Conservation (phyloP, 2,329 filamentous ascomycete genomes). For the Incumbomyces lentus region DNA sequence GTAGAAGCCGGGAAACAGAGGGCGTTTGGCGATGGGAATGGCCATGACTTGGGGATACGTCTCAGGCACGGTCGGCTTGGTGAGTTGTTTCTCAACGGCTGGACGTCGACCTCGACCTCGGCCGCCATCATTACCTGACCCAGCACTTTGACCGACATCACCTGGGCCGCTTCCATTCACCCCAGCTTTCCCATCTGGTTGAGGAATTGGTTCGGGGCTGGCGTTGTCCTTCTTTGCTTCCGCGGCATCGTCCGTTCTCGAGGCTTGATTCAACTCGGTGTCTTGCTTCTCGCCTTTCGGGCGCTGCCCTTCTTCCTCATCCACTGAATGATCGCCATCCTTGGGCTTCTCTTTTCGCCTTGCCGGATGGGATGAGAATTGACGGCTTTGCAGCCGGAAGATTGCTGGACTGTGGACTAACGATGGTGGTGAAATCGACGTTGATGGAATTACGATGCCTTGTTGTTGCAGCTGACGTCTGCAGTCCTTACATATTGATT, state of each 20-base stretch:
- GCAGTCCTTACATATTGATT: conserved; percentile 22
- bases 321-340: conserved; percentile 29
- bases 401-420: background rate
- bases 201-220: conserved; percentile 22
- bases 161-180: conserved; percentile 31
- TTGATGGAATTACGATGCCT: conserved; percentile 2
- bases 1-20: conserved; percentile 95
- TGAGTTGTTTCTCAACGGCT: conserved; percentile 61
- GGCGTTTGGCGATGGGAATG: conserved; percentile 86
- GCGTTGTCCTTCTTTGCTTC: conserved; percentile 41
- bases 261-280: conserved; percentile 28
- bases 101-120: conserved; percentile 57
- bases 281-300: conserved; percentile 39
- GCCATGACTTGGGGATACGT: conserved; percentile 97
- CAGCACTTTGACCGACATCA: conserved; percentile 32
- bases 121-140: conserved; percentile 46
- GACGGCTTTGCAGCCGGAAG: conserved; percentile 25
- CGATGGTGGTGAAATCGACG: conserved; percentile 3
- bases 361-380: conserved; percentile 37
- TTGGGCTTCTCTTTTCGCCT: conserved; percentile 48
- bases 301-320: conserved; percentile 29
- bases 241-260: conserved; percentile 25
- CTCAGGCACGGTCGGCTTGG: conserved; percentile 84
- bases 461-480: conserved; percentile 15
- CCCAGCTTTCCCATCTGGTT: conserved; percentile 36